Evolutionary conservation across 1,284 basidiomycete genomes (phyloP), one percentile per base, ranked within the genome.

Genomic region (Malassezia globosa): DNA sequence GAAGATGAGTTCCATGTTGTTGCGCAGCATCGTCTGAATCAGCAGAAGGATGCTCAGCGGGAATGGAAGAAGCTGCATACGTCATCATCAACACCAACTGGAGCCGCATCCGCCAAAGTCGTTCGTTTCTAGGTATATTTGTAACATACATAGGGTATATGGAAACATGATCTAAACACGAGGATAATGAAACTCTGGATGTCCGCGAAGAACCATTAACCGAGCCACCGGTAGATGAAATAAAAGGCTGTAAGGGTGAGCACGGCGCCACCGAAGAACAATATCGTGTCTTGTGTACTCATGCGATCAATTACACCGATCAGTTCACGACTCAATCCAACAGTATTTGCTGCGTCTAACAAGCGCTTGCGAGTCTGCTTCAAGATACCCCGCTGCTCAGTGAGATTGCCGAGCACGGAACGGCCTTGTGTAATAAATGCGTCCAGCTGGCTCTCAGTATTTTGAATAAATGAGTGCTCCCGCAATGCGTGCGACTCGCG

Each of bases 241-340:
- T 33, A 71, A 54, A 71, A 71, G 41, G 59, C 64, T 4, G 66
- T 58, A 33, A 71, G 52, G 1, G 68, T 71, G 6, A 66, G 61
- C 19, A 66, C 40, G 7, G 65, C 66, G 8, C 68, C 68, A 3
- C 60, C 50, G 2, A 55, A 60, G 42, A 71, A 69, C 38, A 71
- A 60, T 42, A 68, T 57, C 43, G 63, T 68, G 47, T 71, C 68
- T 48, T 71, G 68, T 7, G 64, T 66, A 36, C 59, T 63, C 36
- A 66, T 56, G 27, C 68, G 53, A 46, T 71, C 68, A 47, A 71
- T 69, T 37, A 64, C 66, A 10, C 64, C 63, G 36, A 71, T 71
- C 21, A 71, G 60, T 37, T 69, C 60, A 37, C 68, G 53, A 36
- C 66, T 69, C 14, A 71, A 41, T 4, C 68, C 68, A 13, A 71